A percentile compares a stretch with the other conserved stretches of the same genome.
Evolutionary conservation across 768 basidiomycete species (phyloP).

Genomic region (Lanmaoa rubissima): DNA sequence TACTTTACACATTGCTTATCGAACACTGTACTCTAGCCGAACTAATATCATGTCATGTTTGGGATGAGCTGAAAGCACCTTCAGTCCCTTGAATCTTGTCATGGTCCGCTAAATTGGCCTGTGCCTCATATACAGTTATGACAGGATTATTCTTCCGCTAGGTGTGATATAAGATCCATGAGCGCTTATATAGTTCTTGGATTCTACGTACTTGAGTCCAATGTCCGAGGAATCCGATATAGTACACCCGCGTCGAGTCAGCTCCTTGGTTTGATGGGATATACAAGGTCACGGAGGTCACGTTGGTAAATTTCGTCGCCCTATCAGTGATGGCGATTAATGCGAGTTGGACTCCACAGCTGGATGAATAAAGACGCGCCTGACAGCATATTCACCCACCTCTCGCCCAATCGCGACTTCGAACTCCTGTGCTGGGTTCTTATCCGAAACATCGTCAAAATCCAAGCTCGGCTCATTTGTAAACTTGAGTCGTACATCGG

Average conservation of each 20-base stretch:
- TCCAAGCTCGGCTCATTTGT: slow-evolving; percentile 77
- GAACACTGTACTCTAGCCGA: background rate
- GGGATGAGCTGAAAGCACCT: slow-evolving; percentile 51
- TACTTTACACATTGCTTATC: slow-evolving; percentile 15
- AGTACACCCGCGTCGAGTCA: slow-evolving; percentile 74
- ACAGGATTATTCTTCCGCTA: slow-evolving; percentile 78
- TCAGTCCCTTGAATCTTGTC: slow-evolving; percentile 81
- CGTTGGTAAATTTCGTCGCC: slow-evolving; percentile 80
- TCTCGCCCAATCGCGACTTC: slow-evolving; percentile 67
- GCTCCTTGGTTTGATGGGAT: slow-evolving; percentile 80
- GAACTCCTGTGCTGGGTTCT: slow-evolving; percentile 69
- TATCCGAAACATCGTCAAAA: slow-evolving; percentile 69
- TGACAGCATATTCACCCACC: slow-evolving; percentile 82
- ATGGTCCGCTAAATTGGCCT: slow-evolving; percentile 87
- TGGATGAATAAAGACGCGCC: slow-evolving; percentile 44
- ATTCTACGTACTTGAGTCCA: slow-evolving; percentile 64
- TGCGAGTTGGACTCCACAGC: background rate
- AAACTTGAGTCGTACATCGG: slow-evolving; percentile 48
- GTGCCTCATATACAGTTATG: slow-evolving; percentile 84
- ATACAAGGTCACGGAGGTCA: slow-evolving; percentile 79
- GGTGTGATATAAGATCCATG: slow-evolving; percentile 1
- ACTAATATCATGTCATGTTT: slow-evolving; percentile 23
- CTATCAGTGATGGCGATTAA: slow-evolving; percentile 36
- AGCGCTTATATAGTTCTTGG: background rate
- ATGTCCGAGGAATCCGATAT: slow-evolving; percentile 80